Evolutionary conservation across 2,329 filamentous ascomycete species (phyloP), one percentile per base, ranked within the genome.

Genomic region (Corniculantispora saksenae): DNA sequence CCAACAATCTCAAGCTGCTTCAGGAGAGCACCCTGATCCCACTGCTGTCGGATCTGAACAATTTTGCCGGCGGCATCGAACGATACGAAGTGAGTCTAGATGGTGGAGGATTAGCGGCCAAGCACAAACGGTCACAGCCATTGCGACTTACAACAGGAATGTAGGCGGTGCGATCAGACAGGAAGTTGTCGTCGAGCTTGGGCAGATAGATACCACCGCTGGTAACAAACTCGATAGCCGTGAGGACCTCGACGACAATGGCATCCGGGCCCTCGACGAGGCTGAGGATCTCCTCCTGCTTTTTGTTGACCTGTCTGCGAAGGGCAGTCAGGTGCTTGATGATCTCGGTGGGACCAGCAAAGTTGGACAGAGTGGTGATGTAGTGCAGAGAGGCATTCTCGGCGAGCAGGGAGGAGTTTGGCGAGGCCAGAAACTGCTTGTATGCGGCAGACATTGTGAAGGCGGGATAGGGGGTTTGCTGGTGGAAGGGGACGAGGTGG

Each of bases 1-100:
- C 95, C 94, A 77, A 99, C 98, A 64, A 97, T 89, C 68, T 97
- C 94, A 69, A 97, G 86, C 77, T 97, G 91, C 81, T 95, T 98
- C 70, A 99, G 86, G 48, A 99, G 86, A 62, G 93, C 91, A 67
- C 89, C 94, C 78, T 99, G 95, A 76, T 99, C 95, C 95, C 95
- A 99, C 76, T 91, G 92, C 70, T 94, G 87, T 71, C 94, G 91
- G 69, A 98, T 91, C 77, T 95, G 92, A 66, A 85, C 78, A 75
- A 99, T 97, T 80, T 92, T 93, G 76, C 88, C 86, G 55, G 90
- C 79, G 69, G 78, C 75, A 77, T 96, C 86, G 78, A 97, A 97
- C 65, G 88, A 86, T 70, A 99, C 94, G 69, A 98, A 89, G 81
- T 99, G 95, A 72, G 90, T 86, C 92, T 95, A 76, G 21, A 38